phyloP scores from a whole-genome alignment of 495 filamentous ascomycete genomes.

The Penicillium paradoxum region DNA sequence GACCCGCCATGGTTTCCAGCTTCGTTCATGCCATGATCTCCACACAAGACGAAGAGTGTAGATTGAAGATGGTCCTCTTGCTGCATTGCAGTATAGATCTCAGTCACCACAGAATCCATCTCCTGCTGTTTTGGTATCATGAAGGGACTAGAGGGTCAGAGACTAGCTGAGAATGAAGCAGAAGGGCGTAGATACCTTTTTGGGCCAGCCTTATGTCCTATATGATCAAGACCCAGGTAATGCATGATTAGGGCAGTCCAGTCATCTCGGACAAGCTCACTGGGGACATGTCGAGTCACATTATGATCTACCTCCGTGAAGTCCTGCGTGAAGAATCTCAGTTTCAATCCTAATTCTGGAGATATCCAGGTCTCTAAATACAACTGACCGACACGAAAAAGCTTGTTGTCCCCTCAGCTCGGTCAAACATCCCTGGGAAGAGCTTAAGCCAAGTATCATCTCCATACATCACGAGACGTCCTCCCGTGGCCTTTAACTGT shows the following conservation, averaged over 20 bases:
- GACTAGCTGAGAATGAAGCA: neutral
- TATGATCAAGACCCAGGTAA: conserved; percentile 94
- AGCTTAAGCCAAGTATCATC: conserved; percentile 99
- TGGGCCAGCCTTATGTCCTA: conserved; percentile 95
- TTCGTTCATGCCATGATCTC: conserved; percentile 99
- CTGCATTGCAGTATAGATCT: conserved; percentile 73
- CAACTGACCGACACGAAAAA: conserved; percentile 93
- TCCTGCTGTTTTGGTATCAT: conserved; percentile 92
- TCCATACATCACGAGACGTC: conserved; percentile 87
- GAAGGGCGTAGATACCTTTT: conserved; percentile 50
- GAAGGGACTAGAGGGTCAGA: conserved; percentile 55
- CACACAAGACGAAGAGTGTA: conserved; percentile 80
- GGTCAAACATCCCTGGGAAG: conserved; percentile 81
- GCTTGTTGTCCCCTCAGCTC: conserved; percentile 87
- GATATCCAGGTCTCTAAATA: conserved; percentile 7
- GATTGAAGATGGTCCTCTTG: conserved; percentile 61
- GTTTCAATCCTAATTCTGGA: conserved; percentile 10
- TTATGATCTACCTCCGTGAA: conserved; percentile 98
- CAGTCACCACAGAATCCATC: conserved; percentile 79
- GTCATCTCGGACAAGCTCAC: conserved; percentile 68
- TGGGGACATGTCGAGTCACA: conserved; percentile 82
- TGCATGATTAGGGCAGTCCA: conserved; percentile 95
- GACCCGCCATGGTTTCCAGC: conserved; percentile 97
- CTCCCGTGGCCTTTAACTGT: conserved; percentile 74
- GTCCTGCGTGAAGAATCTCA: conserved; percentile 56